phyloP scores from a whole-genome alignment of 2,329 filamentous ascomycete species.

The Diaporthe sp. region DNA sequence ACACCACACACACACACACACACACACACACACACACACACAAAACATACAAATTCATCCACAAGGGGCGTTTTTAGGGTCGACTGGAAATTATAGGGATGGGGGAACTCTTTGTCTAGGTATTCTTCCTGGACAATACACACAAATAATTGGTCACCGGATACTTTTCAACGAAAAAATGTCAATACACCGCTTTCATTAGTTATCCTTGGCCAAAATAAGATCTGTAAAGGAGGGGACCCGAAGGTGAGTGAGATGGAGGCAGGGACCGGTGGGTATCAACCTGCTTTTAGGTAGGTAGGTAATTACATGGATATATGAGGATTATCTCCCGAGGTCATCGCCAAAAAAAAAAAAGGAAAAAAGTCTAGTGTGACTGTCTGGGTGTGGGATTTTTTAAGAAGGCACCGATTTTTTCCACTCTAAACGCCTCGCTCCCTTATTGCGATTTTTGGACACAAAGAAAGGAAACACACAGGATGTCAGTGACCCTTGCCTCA shows the following conservation, averaged over 20 bases:
- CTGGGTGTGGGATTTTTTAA: not conserved
- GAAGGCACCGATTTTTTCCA: not conserved
- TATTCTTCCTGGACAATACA: constrained; percentile 1
- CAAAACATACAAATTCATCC: not conserved
- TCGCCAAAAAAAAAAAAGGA: not conserved
- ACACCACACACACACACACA: not conserved
- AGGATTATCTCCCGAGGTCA: not conserved
- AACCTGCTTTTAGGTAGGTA: not conserved
- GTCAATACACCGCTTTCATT: constrained; percentile 8
- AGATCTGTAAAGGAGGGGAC: not conserved
- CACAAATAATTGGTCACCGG: not conserved
- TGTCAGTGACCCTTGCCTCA: too few relatives aligned
- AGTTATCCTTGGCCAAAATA: not conserved
- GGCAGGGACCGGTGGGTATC: not conserved
- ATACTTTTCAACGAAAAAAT: not conserved
- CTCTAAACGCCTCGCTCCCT: constrained; percentile 26
- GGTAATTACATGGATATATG: constrained; percentile 16
- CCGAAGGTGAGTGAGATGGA: not conserved
- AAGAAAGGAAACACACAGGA: not conserved
- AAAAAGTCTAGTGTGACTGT: not conserved
- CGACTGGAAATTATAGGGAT: not conserved
- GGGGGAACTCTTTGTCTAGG: not conserved
- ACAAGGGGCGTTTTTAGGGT: constrained; percentile 3
- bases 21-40: not conserved
- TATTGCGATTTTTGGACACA: not conserved